Evolutionary conservation across 2,329 filamentous ascomycete species (phyloP).

Genomic region (Atkinsonella texensis): DNA sequence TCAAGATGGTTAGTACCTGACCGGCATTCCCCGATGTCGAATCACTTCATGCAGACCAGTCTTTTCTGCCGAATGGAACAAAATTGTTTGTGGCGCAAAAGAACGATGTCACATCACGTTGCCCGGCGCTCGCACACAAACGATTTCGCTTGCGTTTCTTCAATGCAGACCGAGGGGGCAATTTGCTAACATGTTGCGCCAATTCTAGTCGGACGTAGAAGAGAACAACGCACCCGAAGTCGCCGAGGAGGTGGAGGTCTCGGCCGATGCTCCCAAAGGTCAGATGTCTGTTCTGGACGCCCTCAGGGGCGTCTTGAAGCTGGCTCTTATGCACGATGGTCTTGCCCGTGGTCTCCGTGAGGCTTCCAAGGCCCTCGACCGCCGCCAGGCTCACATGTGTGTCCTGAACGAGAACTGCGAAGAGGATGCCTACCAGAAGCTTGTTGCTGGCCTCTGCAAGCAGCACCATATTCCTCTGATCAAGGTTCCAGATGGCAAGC

Average conservation of each 20-base stretch:
- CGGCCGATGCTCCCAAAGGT: slow-evolving; percentile 79
- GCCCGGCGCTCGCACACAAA: not conserved
- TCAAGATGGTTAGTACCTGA: slow-evolving; percentile 46
- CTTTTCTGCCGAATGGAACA: not conserved
- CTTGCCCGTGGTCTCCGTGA: slow-evolving; percentile 97
- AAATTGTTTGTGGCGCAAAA: not conserved
- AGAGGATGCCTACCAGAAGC: slow-evolving; percentile 99
- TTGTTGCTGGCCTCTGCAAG: slow-evolving; percentile 94
- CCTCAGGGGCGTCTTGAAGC: slow-evolving; percentile 97
- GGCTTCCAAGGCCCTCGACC: slow-evolving; percentile 96
- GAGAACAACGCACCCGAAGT: slow-evolving; percentile 83
- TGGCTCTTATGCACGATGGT: slow-evolving; percentile 98
- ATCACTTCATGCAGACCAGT: not conserved
- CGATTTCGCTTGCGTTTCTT: not conserved
- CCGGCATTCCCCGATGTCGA: not conserved
- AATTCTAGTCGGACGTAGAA: slow-evolving; percentile 95
- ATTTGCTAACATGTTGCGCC: slow-evolving; percentile 7
- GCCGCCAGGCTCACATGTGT: slow-evolving; percentile 99
- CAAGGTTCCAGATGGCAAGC: slow-evolving; percentile 99
- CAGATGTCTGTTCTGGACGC: slow-evolving; percentile 98
- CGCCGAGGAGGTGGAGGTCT: slow-evolving; percentile 86
- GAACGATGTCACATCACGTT: not conserved
- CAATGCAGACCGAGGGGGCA: not conserved
- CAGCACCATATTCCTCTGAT: slow-evolving; percentile 99
- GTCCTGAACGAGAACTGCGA: slow-evolving; percentile 99